Evolutionary conservation across 1,284 basidiomycete species (phyloP).

Genomic region (Pisolithus thermaeus): DNA sequence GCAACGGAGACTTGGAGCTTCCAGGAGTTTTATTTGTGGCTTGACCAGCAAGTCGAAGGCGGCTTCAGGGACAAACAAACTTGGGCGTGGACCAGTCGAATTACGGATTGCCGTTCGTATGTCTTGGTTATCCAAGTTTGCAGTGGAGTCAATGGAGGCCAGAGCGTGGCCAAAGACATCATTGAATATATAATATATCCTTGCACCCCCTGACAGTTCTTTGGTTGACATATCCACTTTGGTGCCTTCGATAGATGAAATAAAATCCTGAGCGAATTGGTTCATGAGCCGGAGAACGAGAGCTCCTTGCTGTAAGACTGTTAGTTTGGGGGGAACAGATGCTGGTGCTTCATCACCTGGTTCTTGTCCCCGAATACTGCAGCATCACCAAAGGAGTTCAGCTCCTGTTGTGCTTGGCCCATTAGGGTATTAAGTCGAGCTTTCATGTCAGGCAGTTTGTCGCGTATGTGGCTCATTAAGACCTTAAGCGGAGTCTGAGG

Average conservation of each 20-base stretch:
- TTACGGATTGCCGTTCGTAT: constrained; percentile 98
- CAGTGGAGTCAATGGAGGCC: constrained; percentile 84
- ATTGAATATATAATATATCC: constrained; percentile 99
- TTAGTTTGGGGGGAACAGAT: constrained; percentile 8
- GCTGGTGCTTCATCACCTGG: constrained; percentile 42
- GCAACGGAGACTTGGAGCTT: constrained; percentile 90
- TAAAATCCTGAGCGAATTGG: constrained; percentile 96
- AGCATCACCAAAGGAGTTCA: constrained; percentile 93
- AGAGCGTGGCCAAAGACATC: constrained; percentile 96
- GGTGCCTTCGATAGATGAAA: constrained; percentile 99
- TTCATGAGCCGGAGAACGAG: constrained; percentile 96
- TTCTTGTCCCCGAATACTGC: constrained; percentile 92
- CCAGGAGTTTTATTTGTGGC: constrained; percentile 96
- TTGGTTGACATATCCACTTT: constrained; percentile 97
- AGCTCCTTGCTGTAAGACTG: constrained; percentile 59
- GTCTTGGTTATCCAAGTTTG: constrained; percentile 89
- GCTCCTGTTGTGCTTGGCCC: constrained; percentile 98
- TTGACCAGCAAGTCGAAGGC: constrained; percentile 98
- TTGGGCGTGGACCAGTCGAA: constrained; percentile 94
- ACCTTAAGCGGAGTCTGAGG: constrained; percentile 48
- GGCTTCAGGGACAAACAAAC: constrained; percentile 94
- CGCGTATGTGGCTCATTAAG: constrained; percentile 95
- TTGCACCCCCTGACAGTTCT: constrained; percentile 95
- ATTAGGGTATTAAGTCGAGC: constrained; percentile 96
- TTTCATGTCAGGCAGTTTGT: constrained; percentile 99